Evolutionary conservation across 768 basidiomycete genomes (phyloP), one percentile per base, ranked within the genome.

Genomic region (Trametes meyenii): DNA sequence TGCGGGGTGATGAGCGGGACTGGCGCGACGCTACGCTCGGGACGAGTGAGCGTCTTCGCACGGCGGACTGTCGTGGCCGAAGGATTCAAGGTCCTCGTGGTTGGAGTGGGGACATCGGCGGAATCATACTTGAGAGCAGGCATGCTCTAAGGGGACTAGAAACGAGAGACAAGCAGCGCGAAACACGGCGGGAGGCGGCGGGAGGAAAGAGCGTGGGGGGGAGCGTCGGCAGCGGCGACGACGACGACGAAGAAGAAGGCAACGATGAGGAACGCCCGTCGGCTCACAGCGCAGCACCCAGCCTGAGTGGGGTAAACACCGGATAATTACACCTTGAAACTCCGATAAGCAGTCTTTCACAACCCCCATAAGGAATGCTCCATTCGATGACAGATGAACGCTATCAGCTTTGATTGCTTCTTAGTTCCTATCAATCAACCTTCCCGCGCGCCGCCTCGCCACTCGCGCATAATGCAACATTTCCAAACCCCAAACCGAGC

Each of bases 21-120:
- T 38, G 95, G 93, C 4, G 94, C 94, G 50, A 98, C 92, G 71
- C 92, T 83, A 59, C 97, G 87, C 79, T 99, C 97, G 70, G 97
- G 97, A 60, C 94, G 85, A 52, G 93, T 98, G 67, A 99, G 87
- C 6, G 97, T 99, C 81, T 98, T 99, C 71, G 92, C 92, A 55
- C 96, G 84, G 56, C 89, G 88, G 58, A 94, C 79, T 51, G 89
- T 89, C 49, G 84, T 75, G 46, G 78, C 72, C 19, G 81, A 81
- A 44, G 64, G 61, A 49, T 65, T 66, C 40, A 74, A 56, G 16
- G 58, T 42, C 54, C 62, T 59, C 58, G 64, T 45, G 60, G 87
- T 89, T 33, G 85, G 86, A 58, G 86, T 86, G 64, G 88, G 89
- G 70, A 90, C 82, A 74, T 89, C 86, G 65, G 81, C 77, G 39